Conservation (phyloP, 805 yeast genomes). For the Hanseniaspora taiwanica region DNA sequence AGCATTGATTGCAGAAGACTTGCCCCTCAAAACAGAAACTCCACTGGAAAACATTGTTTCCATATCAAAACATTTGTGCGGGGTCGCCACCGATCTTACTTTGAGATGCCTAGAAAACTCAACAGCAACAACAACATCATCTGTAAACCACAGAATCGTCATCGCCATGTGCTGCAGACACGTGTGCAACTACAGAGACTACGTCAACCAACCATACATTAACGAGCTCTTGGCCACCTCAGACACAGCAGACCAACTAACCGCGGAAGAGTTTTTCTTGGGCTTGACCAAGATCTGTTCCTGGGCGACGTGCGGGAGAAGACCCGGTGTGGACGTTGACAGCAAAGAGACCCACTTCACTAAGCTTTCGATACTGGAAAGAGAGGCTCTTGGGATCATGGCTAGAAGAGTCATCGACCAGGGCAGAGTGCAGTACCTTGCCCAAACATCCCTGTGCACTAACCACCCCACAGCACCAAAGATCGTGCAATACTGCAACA, state of each 20-base stretch:
- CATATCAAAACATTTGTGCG: slow-evolving; percentile 83
- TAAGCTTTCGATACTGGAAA: slow-evolving; percentile 31
- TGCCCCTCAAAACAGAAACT: background rate
- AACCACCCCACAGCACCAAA: slow-evolving; percentile 10
- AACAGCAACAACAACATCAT: slow-evolving; percentile 6
- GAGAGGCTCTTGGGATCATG: slow-evolving; percentile 47
- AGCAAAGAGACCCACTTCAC: slow-evolving; percentile 30
- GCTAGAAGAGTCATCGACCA: slow-evolving; percentile 69
- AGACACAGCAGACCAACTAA: slow-evolving; percentile 17
- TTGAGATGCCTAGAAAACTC: slow-evolving; percentile 43
- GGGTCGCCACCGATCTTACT: slow-evolving; percentile 86
- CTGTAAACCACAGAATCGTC: slow-evolving; percentile 30
- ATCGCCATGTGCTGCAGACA: slow-evolving; percentile 94
- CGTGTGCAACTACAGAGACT: slow-evolving; percentile 47
- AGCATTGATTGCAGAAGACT: slow-evolving; percentile 25
- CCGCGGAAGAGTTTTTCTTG: slow-evolving; percentile 25
- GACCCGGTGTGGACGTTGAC: slow-evolving; percentile 23
- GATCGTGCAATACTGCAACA: slow-evolving; percentile 45
- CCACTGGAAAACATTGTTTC: slow-evolving; percentile 30
- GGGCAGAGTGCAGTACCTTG: slow-evolving; percentile 33
- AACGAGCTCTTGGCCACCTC: slow-evolving; percentile 33
- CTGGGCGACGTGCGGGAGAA: slow-evolving; percentile 77
- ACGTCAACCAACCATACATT: slow-evolving; percentile 17
- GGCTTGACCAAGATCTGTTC: slow-evolving; percentile 55
- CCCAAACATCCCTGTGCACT: slow-evolving; percentile 24